Conservation (phyloP, 1,284 basidiomycete genomes). For the Tylopilus sp. region DNA sequence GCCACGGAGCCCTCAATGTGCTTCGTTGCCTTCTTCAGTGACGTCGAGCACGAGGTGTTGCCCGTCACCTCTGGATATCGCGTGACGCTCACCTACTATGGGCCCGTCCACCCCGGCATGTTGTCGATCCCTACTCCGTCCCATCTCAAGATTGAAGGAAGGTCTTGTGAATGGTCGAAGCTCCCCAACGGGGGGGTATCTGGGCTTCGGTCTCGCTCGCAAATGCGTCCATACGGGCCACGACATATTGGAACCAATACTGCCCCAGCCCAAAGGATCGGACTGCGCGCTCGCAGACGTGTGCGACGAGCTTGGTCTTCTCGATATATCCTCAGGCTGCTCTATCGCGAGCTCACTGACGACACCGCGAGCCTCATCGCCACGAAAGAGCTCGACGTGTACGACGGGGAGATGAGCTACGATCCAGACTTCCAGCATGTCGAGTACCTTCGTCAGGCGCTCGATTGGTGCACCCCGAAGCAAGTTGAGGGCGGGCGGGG, state of each 20-base stretch:
- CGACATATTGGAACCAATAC: not conserved
- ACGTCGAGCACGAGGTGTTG: slow-evolving; percentile 41
- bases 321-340: not conserved
- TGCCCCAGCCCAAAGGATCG: slow-evolving; percentile 20
- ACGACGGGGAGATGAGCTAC: not conserved
- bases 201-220: slow-evolving; percentile 1
- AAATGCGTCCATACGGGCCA: slow-evolving; percentile 2
- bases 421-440: fast-evolving
- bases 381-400: slow-evolving; percentile 13
- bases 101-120: slow-evolving; percentile 5
- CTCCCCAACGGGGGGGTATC: not conserved
- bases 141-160: too few relatives aligned
- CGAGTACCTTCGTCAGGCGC: not conserved
- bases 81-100: slow-evolving; percentile 38
- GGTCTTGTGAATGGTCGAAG: too few relatives aligned
- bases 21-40: slow-evolving; percentile 37
- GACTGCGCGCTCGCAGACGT: slow-evolving; percentile 38
- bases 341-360: slow-evolving; percentile 4
- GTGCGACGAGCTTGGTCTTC: slow-evolving; percentile 2
- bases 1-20: slow-evolving; percentile 12
- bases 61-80: slow-evolving; percentile 25
- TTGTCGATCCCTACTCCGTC: not conserved
- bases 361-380: slow-evolving; percentile 7
- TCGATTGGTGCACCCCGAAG: slow-evolving; percentile 17
- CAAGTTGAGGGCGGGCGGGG: slow-evolving; percentile 4